Percentiles rank a stretch among this genome's conserved stretches.
Conservation (phyloP, 306 rosid genomes). For the Citrullus mucosospermus region DNA sequence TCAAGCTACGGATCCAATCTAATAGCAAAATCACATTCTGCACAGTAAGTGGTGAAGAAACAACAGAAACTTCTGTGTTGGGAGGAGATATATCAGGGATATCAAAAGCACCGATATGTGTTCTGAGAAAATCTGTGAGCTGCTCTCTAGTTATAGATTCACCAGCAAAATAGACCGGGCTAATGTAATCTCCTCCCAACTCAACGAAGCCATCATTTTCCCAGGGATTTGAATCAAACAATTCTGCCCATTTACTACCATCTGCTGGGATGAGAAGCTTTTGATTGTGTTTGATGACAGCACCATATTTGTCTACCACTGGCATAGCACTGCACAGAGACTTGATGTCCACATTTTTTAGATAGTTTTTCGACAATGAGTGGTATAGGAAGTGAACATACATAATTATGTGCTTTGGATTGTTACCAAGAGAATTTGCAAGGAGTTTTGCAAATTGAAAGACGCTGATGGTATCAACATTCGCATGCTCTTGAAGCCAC, state of each 20-base stretch:
- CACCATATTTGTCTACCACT: constrained; percentile 41
- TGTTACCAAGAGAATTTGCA: background rate
- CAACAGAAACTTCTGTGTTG: constrained; percentile 26
- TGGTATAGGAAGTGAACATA: constrained; percentile 50
- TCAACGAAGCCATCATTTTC: constrained; percentile 34
- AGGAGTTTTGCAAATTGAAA: constrained; percentile 20
- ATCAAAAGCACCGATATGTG: constrained; percentile 32
- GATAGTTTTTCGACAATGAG: constrained; percentile 7
- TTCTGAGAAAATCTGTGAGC: constrained; percentile 28
- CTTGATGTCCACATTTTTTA: constrained; percentile 12
- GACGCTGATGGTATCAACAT: constrained; percentile 9
- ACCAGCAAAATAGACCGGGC: constrained; percentile 18
- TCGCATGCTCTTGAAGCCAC: constrained; percentile 24
- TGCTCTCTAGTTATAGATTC: constrained; percentile 1
- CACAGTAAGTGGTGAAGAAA: constrained; percentile 35
- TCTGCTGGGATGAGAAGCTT: constrained; percentile 56
- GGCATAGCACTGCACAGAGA: constrained; percentile 30
- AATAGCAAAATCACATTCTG: constrained; percentile 47
- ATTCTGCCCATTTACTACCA: constrained; percentile 50
- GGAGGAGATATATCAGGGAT: constrained; percentile 57
- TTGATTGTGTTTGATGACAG: background rate
- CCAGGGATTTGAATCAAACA: constrained; percentile 56
- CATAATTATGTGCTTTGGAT: constrained; percentile 16
- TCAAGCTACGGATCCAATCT: constrained; percentile 42
- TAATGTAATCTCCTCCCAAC: constrained; percentile 35